Evolutionary conservation across 306 rosid species (phyloP).

Genomic region (Quercus rubra): DNA sequence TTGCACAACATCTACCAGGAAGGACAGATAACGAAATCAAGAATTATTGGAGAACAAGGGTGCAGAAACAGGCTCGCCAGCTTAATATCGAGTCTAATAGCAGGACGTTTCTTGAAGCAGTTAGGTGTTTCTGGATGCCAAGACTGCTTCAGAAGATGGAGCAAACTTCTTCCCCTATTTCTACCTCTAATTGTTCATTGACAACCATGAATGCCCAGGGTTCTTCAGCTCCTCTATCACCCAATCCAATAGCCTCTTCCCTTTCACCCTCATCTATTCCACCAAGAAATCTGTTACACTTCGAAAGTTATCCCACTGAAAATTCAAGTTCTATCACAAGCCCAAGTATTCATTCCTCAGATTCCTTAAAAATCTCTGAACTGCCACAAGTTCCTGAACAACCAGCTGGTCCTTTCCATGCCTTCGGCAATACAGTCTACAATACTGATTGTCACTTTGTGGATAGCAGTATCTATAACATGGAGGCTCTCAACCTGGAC

Average conservation of each 20-base stretch:
- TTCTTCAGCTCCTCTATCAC: conserved; percentile 19
- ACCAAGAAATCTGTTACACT: conserved; percentile 21
- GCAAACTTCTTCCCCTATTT: conserved; percentile 31
- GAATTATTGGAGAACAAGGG: conserved; percentile 92
- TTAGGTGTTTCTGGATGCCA: conserved; percentile 82
- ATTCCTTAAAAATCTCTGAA: conserved; percentile 43
- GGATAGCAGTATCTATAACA: conserved; percentile 32
- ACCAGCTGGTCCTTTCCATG: conserved; percentile 24
- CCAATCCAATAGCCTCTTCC: conserved; percentile 11
- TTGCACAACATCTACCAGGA: conserved; percentile 89
- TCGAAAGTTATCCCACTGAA: conserved; percentile 16
- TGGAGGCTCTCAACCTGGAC: conserved; percentile 42
- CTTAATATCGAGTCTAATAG: conserved; percentile 79
- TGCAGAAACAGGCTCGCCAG: conserved; percentile 85
- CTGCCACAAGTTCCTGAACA: conserved; percentile 30
- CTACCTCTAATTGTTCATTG: conserved; percentile 29
- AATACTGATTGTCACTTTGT: conserved; percentile 16
- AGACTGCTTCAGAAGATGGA: conserved; percentile 66
- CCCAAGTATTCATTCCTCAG: conserved; percentile 30
- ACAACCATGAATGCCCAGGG: conserved; percentile 30
- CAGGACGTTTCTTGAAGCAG: conserved; percentile 67
- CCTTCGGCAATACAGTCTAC: conserved; percentile 28
- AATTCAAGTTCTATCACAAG: conserved; percentile 15
- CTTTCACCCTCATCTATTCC: conserved; percentile 29
- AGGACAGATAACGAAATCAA: conserved; percentile 94